Evolutionary conservation across 225 moss, liverwort and hornwort genomes (phyloP).

Genomic region (Antitrichia curtipendula): DNA sequence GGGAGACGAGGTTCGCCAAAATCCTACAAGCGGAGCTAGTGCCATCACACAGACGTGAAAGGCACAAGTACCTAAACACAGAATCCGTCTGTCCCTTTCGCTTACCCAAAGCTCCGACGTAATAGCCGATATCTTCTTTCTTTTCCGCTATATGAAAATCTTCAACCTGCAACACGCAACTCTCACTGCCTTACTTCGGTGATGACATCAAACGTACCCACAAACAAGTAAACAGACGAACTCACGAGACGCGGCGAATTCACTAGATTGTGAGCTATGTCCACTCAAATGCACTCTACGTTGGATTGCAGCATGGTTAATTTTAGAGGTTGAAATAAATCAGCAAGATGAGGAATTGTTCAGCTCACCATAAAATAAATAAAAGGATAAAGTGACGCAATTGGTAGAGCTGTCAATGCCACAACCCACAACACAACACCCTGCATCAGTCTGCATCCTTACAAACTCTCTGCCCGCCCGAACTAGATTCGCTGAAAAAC

Average conservation of each 20-base stretch:
- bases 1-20: neutral
- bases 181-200: neutral
- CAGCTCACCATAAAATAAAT: slow-evolving; percentile 60
- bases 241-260: neutral
- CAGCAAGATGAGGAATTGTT: neutral
- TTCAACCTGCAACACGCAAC: slow-evolving; percentile 22
- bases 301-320: neutral
- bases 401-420: slow-evolving; percentile 36
- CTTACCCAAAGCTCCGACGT: slow-evolving; percentile 55
- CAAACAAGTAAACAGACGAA: neutral
- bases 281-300: neutral
- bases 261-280: neutral
- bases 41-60: neutral
- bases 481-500: neutral
- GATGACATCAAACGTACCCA: neutral
- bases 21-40: neutral
- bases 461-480: neutral
- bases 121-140: slow-evolving; percentile 55
- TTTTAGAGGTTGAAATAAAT: neutral
- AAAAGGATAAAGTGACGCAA: slow-evolving; percentile 52
- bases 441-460: neutral
- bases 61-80: neutral
- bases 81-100: neutral
- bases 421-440: neutral
- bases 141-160: slow-evolving; percentile 42